Conservation (phyloP, 495 filamentous ascomycete species). For the Physcia stellaris region DNA sequence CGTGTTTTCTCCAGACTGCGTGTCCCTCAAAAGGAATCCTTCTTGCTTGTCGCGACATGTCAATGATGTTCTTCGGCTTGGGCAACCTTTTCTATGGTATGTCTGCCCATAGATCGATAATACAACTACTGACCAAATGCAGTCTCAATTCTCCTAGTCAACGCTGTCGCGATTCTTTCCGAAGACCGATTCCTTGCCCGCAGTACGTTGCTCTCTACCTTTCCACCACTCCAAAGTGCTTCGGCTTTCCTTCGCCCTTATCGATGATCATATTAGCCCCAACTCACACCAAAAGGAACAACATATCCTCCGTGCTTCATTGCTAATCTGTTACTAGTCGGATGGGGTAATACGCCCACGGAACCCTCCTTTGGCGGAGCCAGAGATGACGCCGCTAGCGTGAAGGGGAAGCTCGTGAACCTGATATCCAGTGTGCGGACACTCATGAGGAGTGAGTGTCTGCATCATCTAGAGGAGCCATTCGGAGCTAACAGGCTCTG, state of each 20-base stretch:
- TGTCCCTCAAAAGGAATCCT: background rate
- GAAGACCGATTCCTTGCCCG: conserved; percentile 96
- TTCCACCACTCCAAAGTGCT: no score
- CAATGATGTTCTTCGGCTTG: conserved; percentile 56
- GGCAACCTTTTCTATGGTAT: conserved; percentile 62
- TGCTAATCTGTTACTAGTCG: no score
- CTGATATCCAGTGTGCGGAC: conserved; percentile 83
- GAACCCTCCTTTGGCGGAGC: conserved; percentile 65
- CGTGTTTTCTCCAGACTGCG: background rate
- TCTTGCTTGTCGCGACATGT: background rate
- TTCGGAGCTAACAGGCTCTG: no score
- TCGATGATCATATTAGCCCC: no score
- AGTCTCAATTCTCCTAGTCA: conserved; percentile 79
- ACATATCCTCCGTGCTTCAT: no score
- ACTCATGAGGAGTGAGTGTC: conserved; percentile 81
- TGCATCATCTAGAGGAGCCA: background rate
- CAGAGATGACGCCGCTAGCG: conserved; percentile 52
- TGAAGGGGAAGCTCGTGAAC: conserved; percentile 78
- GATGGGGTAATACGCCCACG: conserved; percentile 52
- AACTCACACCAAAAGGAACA: no score
- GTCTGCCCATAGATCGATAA: no score
- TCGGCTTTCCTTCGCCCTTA: no score
- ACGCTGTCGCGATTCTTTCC: conserved; percentile 87
- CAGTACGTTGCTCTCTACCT: conserved; percentile 41
- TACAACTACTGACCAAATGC: no score